These are phyloP conservation scores for Sphaerobolus stellatus DNA, from an alignment of 1,284 basidiomycete species.

Conservation along the genomic window DNA sequence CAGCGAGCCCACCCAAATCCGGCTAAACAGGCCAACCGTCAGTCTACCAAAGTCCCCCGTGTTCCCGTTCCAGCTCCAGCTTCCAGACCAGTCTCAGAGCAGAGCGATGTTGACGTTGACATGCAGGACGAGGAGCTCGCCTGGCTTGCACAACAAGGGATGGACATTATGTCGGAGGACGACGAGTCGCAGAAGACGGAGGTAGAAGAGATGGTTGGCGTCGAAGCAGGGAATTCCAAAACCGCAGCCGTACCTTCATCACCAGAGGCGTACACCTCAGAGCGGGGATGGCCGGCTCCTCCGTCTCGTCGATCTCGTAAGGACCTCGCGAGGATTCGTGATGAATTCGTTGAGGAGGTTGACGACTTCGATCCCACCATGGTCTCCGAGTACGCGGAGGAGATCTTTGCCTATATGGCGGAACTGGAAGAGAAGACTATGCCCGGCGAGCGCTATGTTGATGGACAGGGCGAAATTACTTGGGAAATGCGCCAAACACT, in stretches of 20 bases:
- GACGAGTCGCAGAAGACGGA: conserved; percentile 43
- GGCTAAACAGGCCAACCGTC: conserved; percentile 40
- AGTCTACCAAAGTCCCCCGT: conserved; percentile 25
- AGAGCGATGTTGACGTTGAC: conserved; percentile 60
- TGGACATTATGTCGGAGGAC: conserved; percentile 38
- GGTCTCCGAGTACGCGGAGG: conserved; percentile 97
- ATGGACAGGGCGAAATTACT: conserved; percentile 90
- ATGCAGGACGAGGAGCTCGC: conserved; percentile 43
- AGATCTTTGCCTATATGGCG: conserved; percentile 97
- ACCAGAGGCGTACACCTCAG: conserved; percentile 33
- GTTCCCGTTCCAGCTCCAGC: conserved; percentile 26
- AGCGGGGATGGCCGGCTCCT: conserved; percentile 67
- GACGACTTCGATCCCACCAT: conserved; percentile 93
- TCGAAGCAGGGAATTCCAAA: neutral
- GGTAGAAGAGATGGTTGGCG: conserved; percentile 52
- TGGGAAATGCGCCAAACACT: conserved; percentile 94
- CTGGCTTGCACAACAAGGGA: conserved; percentile 30
- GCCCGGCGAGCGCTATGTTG: conserved; percentile 95
- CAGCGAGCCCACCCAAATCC: conserved; percentile 69
- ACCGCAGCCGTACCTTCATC: conserved; percentile 4
- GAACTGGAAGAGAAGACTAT: conserved; percentile 88
- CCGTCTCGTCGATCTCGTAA: conserved; percentile 55
- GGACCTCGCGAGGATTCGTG: conserved; percentile 68
- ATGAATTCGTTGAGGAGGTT: conserved; percentile 74
- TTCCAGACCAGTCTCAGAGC: conserved; percentile 32